A percentile compares a stretch with the other conserved stretches of the same genome.
Evolutionary conservation across 345 rosid genomes (phyloP).

Genomic region (Odontarrhena argentea): DNA sequence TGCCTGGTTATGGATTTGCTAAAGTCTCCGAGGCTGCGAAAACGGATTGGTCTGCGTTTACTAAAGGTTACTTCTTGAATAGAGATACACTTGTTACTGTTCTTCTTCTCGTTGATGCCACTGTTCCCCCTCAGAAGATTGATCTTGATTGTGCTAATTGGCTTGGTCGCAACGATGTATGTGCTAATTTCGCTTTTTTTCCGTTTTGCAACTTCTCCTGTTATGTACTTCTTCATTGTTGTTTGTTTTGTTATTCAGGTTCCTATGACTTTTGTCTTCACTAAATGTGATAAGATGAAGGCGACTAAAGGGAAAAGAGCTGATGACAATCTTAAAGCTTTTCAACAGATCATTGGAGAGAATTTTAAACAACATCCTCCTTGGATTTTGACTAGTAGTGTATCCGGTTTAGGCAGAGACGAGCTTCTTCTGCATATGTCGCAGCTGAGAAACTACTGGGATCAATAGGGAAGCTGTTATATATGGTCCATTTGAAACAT

Average conservation of each 20-base stretch:
- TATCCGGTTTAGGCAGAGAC: slow-evolving; percentile 80
- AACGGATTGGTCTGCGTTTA: slow-evolving; percentile 90
- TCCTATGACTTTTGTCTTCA: slow-evolving; percentile 83
- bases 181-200: neutral
- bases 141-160: slow-evolving; percentile 95
- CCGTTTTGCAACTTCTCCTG: neutral
- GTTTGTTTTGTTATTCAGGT: slow-evolving; percentile 51
- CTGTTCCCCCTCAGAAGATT: slow-evolving; percentile 89
- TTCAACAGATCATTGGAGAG: slow-evolving; percentile 67
- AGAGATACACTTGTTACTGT: slow-evolving; percentile 74
- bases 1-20: slow-evolving; percentile 96
- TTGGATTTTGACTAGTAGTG: slow-evolving; percentile 95
- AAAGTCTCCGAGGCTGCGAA: slow-evolving; percentile 79
- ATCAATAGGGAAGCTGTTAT: slow-evolving; percentile 36
- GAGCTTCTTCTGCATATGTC: slow-evolving; percentile 95
- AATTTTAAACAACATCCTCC: slow-evolving; percentile 68
- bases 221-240: neutral
- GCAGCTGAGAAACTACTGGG: slow-evolving; percentile 50
- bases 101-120: slow-evolving; percentile 85
- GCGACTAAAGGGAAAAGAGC: slow-evolving; percentile 73
- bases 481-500: neutral
- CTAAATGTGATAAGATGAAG: slow-evolving; percentile 88
- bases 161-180: slow-evolving; percentile 88
- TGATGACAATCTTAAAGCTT: slow-evolving; percentile 74
- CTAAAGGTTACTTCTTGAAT: slow-evolving; percentile 89